A percentile compares a stretch with the other conserved stretches of the same genome.
Conservation (phyloP, 2,329 filamentous ascomycete species). For the Aspergillus caelatus region DNA sequence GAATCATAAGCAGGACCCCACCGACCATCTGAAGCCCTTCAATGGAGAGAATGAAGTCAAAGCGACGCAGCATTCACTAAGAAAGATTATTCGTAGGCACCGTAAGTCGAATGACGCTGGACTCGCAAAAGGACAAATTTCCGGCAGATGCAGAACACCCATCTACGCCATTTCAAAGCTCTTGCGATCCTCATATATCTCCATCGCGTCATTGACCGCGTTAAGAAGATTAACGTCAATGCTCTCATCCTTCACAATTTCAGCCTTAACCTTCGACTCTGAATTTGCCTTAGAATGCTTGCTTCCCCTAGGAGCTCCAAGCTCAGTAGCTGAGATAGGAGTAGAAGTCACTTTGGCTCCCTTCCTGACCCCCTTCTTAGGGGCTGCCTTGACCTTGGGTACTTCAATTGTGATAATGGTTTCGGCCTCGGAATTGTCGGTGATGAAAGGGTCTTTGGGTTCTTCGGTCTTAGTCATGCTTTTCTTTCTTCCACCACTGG, state of each 20-base stretch:
- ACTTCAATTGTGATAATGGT: not conserved
- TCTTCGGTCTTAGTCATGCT: not conserved
- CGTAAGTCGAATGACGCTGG: too few species aligned
- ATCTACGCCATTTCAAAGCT: not conserved
- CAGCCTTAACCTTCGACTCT: not conserved
- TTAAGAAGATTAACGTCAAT: not conserved
- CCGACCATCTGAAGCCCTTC: not conserved
- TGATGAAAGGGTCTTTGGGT: not conserved
- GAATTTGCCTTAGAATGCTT: not conserved
- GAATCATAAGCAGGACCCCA: not conserved
- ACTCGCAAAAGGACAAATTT: not conserved
- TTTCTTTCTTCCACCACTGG: not conserved
- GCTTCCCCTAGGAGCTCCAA: not conserved
- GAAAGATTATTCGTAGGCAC: not conserved
- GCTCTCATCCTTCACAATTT: not conserved
- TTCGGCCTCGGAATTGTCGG: not conserved
- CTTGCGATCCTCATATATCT: not conserved
- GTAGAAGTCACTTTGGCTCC: conserved; percentile 21
- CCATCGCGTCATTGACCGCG: not conserved
- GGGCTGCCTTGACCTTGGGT: not conserved
- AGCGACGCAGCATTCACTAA: not conserved
- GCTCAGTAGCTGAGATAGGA: conserved; percentile 22
- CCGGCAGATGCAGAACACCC: not conserved
- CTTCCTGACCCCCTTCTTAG: not conserved
- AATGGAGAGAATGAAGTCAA: not conserved